These are phyloP conservation scores for Dioscorea dumetorum DNA, from an alignment of 106 monocot species.

Conservation along the genomic window DNA sequence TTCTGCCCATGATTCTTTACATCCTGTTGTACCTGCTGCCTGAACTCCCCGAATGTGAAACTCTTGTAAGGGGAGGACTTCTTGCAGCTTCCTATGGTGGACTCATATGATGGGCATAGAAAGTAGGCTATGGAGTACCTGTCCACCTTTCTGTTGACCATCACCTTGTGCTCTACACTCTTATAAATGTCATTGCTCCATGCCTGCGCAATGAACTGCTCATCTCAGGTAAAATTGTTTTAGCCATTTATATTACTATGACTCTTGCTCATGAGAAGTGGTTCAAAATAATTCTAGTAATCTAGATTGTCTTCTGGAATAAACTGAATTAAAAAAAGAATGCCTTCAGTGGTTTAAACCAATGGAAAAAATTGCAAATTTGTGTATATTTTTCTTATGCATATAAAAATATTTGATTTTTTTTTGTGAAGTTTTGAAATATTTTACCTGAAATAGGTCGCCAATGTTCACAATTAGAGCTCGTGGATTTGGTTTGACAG, in stretches of 20 bases:
- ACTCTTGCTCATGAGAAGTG: not conserved
- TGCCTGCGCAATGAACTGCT: slow-evolving; percentile 17
- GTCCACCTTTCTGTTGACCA: slow-evolving; percentile 30
- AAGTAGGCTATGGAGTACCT: slow-evolving; percentile 58
- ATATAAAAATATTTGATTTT: no score
- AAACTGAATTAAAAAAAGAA: no score
- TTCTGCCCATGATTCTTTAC: slow-evolving; percentile 35
- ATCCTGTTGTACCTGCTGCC: slow-evolving; percentile 38
- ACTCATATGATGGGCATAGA: slow-evolving; percentile 46
- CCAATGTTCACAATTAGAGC: slow-evolving; percentile 60
- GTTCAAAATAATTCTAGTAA: no score
- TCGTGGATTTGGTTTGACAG: slow-evolving; percentile 35
- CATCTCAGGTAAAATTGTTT: no score
- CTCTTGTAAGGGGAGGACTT: slow-evolving; percentile 17
- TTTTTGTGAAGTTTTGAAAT: no score
- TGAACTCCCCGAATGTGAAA: slow-evolving; percentile 55
- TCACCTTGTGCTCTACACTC: slow-evolving; percentile 56
- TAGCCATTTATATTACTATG: no score
- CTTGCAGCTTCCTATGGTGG: slow-evolving; percentile 19
- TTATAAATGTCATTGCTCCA: slow-evolving; percentile 49
- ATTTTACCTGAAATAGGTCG: slow-evolving; percentile 46
- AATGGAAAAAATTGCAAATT: no score
- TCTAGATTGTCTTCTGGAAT: no score
- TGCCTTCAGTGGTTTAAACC: no score
- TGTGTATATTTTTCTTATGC: no score